A percentile compares a stretch with the other conserved stretches of the same genome.
Conservation (phyloP, 2,329 filamentous ascomycete genomes). For the Cladophialophora chaetospira region DNA sequence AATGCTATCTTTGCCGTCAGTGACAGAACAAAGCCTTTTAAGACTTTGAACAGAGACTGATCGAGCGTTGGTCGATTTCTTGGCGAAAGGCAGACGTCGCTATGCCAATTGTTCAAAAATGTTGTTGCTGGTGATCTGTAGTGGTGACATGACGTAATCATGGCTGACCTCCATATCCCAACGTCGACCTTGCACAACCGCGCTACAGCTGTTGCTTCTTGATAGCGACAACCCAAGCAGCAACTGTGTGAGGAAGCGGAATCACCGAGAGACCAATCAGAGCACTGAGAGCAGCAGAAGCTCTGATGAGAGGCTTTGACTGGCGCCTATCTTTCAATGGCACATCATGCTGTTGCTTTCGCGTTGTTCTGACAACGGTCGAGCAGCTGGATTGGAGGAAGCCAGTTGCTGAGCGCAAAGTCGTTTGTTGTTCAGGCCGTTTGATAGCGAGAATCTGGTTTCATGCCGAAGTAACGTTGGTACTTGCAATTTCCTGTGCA, state of each 20-base stretch:
- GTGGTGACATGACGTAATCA: too few relatives aligned
- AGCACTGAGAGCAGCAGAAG: too few relatives aligned
- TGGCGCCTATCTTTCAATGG: background rate
- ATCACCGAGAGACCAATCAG: too few relatives aligned
- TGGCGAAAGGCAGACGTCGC: too few relatives aligned
- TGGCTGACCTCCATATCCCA: too few relatives aligned
- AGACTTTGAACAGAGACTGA: background rate
- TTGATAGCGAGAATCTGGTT: constrained; percentile 19
- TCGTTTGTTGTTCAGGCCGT: constrained; percentile 22
- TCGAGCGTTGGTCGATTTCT: too few relatives aligned
- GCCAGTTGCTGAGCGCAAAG: constrained; percentile 25
- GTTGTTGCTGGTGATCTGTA: too few relatives aligned
- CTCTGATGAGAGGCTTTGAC: background rate
- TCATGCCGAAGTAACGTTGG: constrained; percentile 17
- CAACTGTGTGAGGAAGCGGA: too few relatives aligned
- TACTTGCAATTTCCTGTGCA: constrained; percentile 20
- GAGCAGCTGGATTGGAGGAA: constrained; percentile 23
- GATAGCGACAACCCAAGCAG: too few relatives aligned
- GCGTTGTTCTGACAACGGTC: background rate
- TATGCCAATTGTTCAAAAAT: too few relatives aligned
- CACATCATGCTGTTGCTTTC: background rate
- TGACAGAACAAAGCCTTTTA: background rate
- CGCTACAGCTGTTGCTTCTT: too few relatives aligned
- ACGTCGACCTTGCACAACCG: too few relatives aligned
- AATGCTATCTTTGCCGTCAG: background rate